These are phyloP conservation scores for Epichloe glyceriae DNA, from an alignment of 2,329 filamentous ascomycete species.

Conservation along the genomic window DNA sequence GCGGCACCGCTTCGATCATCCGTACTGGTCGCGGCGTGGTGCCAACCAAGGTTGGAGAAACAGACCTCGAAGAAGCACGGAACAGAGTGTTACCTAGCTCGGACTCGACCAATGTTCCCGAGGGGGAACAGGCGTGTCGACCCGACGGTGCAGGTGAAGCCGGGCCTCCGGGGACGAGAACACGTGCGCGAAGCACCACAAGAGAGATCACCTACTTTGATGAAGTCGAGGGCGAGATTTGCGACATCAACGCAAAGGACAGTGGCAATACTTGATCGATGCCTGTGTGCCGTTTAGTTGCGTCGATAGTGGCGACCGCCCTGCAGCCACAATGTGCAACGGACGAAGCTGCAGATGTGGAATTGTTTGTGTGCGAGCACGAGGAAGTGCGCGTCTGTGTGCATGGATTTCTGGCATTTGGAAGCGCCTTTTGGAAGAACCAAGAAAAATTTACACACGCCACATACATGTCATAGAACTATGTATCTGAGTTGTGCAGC, in stretches of 20 bases:
- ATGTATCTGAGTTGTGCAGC: no score
- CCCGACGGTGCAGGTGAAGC: neutral
- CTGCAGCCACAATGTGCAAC: neutral
- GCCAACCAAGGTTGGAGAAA: constrained; percentile 2
- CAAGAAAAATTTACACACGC: no score
- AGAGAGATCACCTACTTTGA: constrained; percentile 6
- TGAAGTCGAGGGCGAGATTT: neutral
- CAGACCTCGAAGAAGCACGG: neutral
- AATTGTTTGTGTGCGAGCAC: neutral
- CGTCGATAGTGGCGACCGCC: neutral
- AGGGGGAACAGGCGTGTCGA: neutral
- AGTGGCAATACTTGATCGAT: constrained; percentile 5
- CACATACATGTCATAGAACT: no score
- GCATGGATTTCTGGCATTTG: no score
- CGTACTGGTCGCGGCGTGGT: neutral
- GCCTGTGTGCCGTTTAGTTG: neutral
- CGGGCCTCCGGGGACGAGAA: neutral
- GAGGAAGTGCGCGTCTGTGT: neutral
- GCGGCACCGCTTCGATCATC: constrained; percentile 1
- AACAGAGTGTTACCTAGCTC: neutral
- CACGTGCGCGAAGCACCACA: neutral
- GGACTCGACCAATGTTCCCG: neutral
- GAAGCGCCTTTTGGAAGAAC: no score
- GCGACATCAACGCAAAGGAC: neutral
- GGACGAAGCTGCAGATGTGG: no score